A percentile compares a stretch with the other conserved stretches of the same genome.
These are phyloP conservation scores for Thinopyrum obtusiflorum DNA, from an alignment of 202 grass and related monocot genomes.

Conservation along the genomic window DNA sequence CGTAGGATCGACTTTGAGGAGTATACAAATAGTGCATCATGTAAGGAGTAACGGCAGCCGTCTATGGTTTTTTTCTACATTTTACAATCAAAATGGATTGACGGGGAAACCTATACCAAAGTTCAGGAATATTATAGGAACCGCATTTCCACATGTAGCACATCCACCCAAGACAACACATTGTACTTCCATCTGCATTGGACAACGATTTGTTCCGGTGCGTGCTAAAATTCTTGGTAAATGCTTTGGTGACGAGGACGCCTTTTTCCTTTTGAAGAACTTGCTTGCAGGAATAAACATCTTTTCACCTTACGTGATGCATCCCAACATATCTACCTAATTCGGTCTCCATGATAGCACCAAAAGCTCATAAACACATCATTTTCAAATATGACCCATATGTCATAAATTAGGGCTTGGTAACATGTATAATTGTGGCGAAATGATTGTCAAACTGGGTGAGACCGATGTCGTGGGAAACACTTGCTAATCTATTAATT, in stretches of 20 bases:
- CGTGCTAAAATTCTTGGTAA: slow-evolving; percentile 28
- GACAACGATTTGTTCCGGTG: slow-evolving; percentile 17
- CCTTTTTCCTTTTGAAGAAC: slow-evolving; percentile 19
- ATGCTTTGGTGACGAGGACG: slow-evolving; percentile 33
- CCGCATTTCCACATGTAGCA: neutral
- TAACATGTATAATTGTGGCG: neutral
- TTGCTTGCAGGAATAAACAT: slow-evolving; percentile 31
- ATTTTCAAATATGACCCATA: neutral
- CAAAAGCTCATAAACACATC: slow-evolving; percentile 15
- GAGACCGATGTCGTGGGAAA: slow-evolving; percentile 29
- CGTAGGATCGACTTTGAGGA: neutral
- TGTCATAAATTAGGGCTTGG: neutral
- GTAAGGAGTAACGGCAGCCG: neutral
- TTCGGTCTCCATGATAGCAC: slow-evolving; percentile 42
- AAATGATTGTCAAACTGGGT: slow-evolving; percentile 26
- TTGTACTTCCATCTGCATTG: neutral
- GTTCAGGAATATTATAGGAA: slow-evolving; percentile 8
- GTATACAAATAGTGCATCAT: neutral
- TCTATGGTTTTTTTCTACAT: neutral
- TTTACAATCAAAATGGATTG: neutral
- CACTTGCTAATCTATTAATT: slow-evolving; percentile 32
- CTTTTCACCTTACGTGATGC: slow-evolving; percentile 25
- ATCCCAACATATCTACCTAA: slow-evolving; percentile 29
- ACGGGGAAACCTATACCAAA: neutral
- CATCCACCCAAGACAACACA: neutral